phyloP scores from a whole-genome alignment of 768 basidiomycete genomes.

The Boletus reticulatus region DNA sequence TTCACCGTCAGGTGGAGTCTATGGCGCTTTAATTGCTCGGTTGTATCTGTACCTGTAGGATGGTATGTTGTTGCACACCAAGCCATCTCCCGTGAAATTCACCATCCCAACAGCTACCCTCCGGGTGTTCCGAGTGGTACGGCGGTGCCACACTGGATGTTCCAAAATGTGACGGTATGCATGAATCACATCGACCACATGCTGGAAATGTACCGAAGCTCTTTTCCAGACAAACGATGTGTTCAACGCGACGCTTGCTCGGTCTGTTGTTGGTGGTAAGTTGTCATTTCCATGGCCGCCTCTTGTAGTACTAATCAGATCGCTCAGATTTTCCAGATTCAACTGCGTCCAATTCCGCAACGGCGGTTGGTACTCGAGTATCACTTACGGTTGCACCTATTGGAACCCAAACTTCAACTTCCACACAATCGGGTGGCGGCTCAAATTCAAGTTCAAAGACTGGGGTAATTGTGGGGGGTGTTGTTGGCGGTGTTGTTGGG shows the following conservation, averaged over 20 bases:
- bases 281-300: neutral
- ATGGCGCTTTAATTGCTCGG: slow-evolving; percentile 49
- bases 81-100: neutral
- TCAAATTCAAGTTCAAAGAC: too few species aligned
- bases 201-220: slow-evolving; percentile 3
- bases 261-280: neutral
- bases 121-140: slow-evolving; percentile 44
- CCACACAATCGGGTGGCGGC: too few species aligned
- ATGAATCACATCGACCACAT: neutral
- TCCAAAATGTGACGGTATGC: slow-evolving; percentile 48
- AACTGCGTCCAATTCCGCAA: neutral
- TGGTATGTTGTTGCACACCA: slow-evolving; percentile 14
- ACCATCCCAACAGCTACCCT: slow-evolving; percentile 38
- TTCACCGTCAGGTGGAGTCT: slow-evolving; percentile 43
- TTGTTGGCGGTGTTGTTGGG: too few species aligned
- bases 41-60: slow-evolving; percentile 25
- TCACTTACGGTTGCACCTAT: too few species aligned
- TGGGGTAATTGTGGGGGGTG: too few species aligned
- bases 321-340: neutral
- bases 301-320: neutral
- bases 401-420: too few species aligned
- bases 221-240: slow-evolving; percentile 19
- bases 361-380: too few species aligned
- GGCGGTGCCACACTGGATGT: slow-evolving; percentile 61
- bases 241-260: neutral